phyloP scores from a whole-genome alignment of 768 basidiomycete species.

The Glaciozyma antarctica region DNA sequence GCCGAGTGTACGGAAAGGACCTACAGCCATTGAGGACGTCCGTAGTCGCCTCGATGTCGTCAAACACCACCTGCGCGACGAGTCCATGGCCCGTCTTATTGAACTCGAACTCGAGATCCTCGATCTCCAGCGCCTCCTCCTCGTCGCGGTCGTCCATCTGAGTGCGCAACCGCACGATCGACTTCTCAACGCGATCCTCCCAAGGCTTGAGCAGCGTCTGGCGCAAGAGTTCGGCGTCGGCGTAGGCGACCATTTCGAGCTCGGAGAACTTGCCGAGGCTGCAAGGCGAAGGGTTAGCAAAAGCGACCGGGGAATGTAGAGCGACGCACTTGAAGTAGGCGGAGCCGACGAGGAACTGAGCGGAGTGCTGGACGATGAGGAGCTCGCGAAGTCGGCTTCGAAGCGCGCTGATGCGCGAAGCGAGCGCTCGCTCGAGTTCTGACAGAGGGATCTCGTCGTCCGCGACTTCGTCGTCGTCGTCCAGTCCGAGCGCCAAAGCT shows the following conservation, averaged over 20 bases:
- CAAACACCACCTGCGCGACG: constrained; percentile 10
- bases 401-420: constrained; percentile 5
- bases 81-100: constrained; percentile 15
- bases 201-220: constrained; percentile 18
- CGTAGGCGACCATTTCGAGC: constrained; percentile 28
- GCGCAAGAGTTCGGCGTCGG: constrained; percentile 25
- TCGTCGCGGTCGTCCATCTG: constrained; percentile 2
- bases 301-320: too few species aligned
- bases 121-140: background rate
- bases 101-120: constrained; percentile 16
- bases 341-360: constrained; percentile 26
- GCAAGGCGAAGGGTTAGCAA: background rate
- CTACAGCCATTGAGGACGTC: constrained; percentile 27
- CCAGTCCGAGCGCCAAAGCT: constrained; percentile 58
- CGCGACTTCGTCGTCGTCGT: constrained; percentile 20
- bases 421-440: constrained; percentile 7
- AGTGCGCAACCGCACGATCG: background rate
- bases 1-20: background rate
- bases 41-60: constrained; percentile 14
- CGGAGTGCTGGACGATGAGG: constrained; percentile 29
- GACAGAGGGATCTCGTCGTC: background rate
- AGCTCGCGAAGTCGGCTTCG: constrained; percentile 27
- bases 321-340: constrained; percentile 20
- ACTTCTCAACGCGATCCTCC: constrained; percentile 2
- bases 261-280: constrained; percentile 15